Evolutionary conservation across 495 filamentous ascomycete genomes (phyloP).

Genomic region (Penicillium riverlandense): DNA sequence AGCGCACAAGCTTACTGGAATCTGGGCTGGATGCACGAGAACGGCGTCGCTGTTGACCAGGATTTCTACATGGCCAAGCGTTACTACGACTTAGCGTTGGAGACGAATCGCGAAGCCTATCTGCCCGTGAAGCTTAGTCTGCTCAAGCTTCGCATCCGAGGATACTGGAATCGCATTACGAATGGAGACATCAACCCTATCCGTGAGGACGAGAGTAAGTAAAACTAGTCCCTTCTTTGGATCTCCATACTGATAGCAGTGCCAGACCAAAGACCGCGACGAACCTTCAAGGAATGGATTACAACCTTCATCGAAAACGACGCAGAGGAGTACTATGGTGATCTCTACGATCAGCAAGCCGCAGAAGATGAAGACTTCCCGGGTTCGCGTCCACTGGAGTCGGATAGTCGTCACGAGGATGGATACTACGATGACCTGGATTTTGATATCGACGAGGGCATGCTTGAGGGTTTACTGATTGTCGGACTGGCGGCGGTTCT

Average conservation of each 20-base stretch:
- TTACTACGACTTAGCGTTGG: conserved; percentile 87
- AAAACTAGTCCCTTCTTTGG: not conserved
- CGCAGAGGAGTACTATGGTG: conserved; percentile 39
- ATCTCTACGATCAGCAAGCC: conserved; percentile 51
- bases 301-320: conserved; percentile 75
- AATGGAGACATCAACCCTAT: conserved; percentile 86
- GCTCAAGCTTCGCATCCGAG: conserved; percentile 74
- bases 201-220: conserved; percentile 75
- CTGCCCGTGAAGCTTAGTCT: conserved; percentile 87
- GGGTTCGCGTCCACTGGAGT: conserved; percentile 42
- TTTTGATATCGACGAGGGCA: conserved; percentile 59
- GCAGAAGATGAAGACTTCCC: conserved; percentile 50
- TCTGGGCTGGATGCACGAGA: conserved; percentile 99
- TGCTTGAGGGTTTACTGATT: conserved; percentile 82
- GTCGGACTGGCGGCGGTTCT: conserved; percentile 67
- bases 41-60: conserved; percentile 85
- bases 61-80: conserved; percentile 97
- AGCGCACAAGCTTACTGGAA: conserved; percentile 97
- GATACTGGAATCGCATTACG: conserved; percentile 90
- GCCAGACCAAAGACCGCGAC: conserved; percentile 57
- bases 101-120: conserved; percentile 88
- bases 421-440: conserved; percentile 60
- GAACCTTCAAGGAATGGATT: conserved; percentile 78
- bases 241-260: not conserved
- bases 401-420: conserved; percentile 48